Evolutionary conservation across 805 yeast genomes (phyloP).

Genomic region (Wickerhamiella siamensis): DNA sequence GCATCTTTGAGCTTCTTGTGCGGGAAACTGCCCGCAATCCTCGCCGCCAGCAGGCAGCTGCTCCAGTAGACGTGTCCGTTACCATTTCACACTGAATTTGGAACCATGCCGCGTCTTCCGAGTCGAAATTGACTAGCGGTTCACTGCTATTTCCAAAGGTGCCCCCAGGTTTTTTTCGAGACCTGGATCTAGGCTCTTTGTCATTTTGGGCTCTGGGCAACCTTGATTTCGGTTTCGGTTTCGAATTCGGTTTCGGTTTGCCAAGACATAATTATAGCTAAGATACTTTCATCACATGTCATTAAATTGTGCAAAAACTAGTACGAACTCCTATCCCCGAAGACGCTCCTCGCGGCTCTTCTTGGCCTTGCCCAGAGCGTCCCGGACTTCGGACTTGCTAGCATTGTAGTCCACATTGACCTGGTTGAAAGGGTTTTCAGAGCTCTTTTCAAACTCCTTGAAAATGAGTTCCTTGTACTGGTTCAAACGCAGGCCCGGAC

Average conservation of each 20-base stretch:
- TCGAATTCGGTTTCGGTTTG: too few relatives aligned
- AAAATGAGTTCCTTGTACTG: constrained; percentile 59
- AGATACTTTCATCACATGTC: too few relatives aligned
- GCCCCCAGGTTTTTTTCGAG: too few relatives aligned
- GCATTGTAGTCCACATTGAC: constrained; percentile 55
- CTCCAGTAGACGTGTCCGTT: not conserved
- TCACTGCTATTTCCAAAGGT: too few relatives aligned
- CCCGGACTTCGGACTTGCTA: constrained; percentile 33
- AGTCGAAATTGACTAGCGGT: too few relatives aligned
- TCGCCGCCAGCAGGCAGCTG: not conserved
- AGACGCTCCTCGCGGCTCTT: constrained; percentile 33
- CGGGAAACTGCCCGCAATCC: constrained; percentile 13
- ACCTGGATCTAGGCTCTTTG: too few relatives aligned
- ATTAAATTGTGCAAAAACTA: too few relatives aligned
- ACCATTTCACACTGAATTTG: not conserved
- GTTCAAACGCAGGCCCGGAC: constrained; percentile 66
- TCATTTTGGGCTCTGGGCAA: too few relatives aligned
- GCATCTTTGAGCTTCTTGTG: constrained; percentile 18
- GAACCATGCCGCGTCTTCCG: too few relatives aligned
- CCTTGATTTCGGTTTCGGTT: too few relatives aligned
- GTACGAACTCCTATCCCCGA: too few relatives aligned
- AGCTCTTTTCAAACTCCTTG: constrained; percentile 70
- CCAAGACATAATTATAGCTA: too few relatives aligned
- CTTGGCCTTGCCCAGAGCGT: constrained; percentile 36
- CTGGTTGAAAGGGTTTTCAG: constrained; percentile 77